Base-by-base conservation (phyloP, 805 yeast genomes). In the Lipomyces yamadae region DNA sequence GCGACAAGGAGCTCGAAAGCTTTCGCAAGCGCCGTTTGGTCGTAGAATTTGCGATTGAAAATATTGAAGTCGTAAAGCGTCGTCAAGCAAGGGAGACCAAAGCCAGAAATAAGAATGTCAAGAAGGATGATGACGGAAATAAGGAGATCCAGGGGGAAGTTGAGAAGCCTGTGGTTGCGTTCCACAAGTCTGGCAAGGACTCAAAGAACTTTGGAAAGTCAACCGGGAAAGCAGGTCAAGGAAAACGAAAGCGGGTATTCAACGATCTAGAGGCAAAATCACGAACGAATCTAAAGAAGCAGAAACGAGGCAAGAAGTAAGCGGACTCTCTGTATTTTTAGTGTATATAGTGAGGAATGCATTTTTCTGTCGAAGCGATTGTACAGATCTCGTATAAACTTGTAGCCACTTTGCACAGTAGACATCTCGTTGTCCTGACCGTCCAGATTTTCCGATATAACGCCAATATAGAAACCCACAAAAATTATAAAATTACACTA, bases 11-110 rank as follows among this genome's bases (percentile, higher is more conserved):
- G 29, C 56, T 63, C 5, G 70, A 67, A 10, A 78, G 81, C 32
- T 73, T 81, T 50, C 81, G 83, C 63, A 85, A 85, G 75, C 87
- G 97, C 80, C 86, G 91, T 69, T 82, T 95, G 67, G 91, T 94
- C 74, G 98, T 87, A 39, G 99, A 95, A 77, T 95, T 95, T 81
- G 98, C 99, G 4, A 84, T 95, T 74, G 99, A 95, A 77, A 92
- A 95, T 77, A 96, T 98, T 37, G 90, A 90, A 75, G 97, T 95
- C 65, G 88, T 95, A 54, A 91, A 90, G 80, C 89, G 98, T 79
- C 88, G 98, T 81, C 84, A 85, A 68, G 97, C 92, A 30, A 62
- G 72, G n/a, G 72, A 65, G 24, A 50, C 13, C 24, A 15, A 55
- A 11, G 61, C 60, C 34, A 24, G 61, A 32, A 24, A 58, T 54